These are phyloP conservation scores for Penicillium sp. DNA, from an alignment of 2,329 filamentous ascomycete species.

Conservation along the genomic window DNA sequence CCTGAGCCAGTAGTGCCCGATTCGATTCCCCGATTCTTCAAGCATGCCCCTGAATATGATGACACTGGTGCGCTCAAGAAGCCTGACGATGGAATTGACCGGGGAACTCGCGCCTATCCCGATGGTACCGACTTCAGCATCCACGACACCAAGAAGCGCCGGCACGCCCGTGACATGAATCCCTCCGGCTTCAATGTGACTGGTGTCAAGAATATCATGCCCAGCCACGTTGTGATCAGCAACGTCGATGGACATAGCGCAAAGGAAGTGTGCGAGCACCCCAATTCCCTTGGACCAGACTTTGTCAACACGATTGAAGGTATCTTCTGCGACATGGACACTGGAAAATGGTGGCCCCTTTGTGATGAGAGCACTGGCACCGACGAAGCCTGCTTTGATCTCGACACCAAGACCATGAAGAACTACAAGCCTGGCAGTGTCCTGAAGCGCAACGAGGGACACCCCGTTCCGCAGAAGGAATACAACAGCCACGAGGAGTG, in stretches of 20 bases:
- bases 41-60: neutral
- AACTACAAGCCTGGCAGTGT: neutral
- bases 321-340: neutral
- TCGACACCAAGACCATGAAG: neutral
- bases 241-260: neutral
- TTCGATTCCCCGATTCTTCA: neutral
- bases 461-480: neutral
- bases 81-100: neutral
- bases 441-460: neutral
- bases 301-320: neutral
- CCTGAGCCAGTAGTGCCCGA: neutral
- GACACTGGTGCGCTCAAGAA: neutral
- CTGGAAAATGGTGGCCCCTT: neutral
- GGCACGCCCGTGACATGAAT: neutral
- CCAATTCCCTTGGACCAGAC: neutral
- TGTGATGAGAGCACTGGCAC: neutral
- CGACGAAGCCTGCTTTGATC: neutral
- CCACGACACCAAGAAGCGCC: neutral
- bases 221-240: neutral
- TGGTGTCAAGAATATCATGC: neutral
- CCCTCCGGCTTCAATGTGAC: neutral
- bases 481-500: slow-evolving; percentile 1
- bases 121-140: neutral
- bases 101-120: neutral
- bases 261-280: slow-evolving; percentile 1